Percentiles rank a stretch among this genome's conserved stretches.
phyloP scores from a whole-genome alignment of 2,329 filamentous ascomycete genomes.

The Epichloe uncinata region DNA sequence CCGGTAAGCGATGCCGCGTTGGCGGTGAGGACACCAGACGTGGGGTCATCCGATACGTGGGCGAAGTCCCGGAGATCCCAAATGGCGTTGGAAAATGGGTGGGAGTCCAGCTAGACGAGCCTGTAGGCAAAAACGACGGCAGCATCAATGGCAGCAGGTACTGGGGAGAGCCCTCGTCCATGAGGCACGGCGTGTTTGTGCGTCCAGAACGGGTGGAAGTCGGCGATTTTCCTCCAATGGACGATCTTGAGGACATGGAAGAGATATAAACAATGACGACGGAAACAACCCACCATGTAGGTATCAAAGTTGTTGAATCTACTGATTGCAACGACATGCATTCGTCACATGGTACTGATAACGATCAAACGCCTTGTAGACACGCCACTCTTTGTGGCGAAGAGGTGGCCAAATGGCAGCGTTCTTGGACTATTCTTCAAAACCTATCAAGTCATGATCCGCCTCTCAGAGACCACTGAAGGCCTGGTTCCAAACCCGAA shows the following conservation, averaged over 20 bases:
- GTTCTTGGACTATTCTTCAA: not conserved
- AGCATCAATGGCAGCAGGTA: slow-evolving; percentile 54
- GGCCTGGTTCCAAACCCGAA: not conserved
- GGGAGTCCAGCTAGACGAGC: slow-evolving; percentile 63
- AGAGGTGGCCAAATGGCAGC: not conserved
- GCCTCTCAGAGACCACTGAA: not conserved
- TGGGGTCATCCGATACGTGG: slow-evolving; percentile 59
- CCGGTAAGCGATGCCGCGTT: slow-evolving; percentile 50
- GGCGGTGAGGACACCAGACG: slow-evolving; percentile 55
- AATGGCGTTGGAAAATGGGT: slow-evolving; percentile 54
- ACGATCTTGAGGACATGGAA: slow-evolving; percentile 67
- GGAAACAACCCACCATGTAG: not conserved
- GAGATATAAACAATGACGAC: slow-evolving; percentile 39
- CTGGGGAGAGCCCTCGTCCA: slow-evolving; percentile 49
- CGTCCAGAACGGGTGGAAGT: slow-evolving; percentile 65
- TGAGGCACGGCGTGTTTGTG: slow-evolving; percentile 68
- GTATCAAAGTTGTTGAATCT: not conserved
- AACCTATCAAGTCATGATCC: not conserved
- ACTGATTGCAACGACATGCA: not conserved
- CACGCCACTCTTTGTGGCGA: not conserved
- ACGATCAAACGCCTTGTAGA: not conserved
- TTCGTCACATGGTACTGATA: not conserved
- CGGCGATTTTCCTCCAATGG: slow-evolving; percentile 56
- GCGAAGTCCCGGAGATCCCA: slow-evolving; percentile 61
- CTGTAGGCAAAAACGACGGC: slow-evolving; percentile 72